Evolutionary conservation across 2,329 filamentous ascomycete species (phyloP), one percentile per base, ranked within the genome.

Genomic region (Sarocladium oryzae): DNA sequence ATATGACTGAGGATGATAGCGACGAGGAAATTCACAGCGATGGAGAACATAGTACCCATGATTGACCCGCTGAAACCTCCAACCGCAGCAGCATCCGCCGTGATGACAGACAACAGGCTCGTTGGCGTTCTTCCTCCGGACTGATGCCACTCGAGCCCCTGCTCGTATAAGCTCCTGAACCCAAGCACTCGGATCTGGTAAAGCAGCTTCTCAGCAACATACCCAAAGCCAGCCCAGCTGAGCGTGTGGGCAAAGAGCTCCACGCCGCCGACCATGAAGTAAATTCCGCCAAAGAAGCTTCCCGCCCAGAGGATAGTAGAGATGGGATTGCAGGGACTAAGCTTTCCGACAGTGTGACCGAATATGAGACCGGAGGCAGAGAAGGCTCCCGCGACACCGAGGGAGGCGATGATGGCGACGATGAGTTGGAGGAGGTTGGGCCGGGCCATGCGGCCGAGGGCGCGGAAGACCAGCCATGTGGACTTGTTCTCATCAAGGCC

Each of bases 371-470:
- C 63, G 40, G 66, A 64, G 1, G 56, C 63, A 0, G 66, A 66
- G 54, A 56, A 57, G 15, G 63, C 59, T 4, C 60, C 65, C 36
- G 60, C 63, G 56, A 53, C 15, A 33, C 30, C 10, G 36, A 48
- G 43, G 11, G 43, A 48, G 15, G 43, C 43, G 20, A 48, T 48
- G 28, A 48, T 33, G 26, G 43, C 43, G 24, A 96, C 80, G 23
- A 97, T 78, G 37, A 82, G 79, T 70, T 95, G 89, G 16, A 89
- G 93, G 70, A 88, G 91, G 61, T 83, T 84, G 16, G 89, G 91
- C 58, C 97, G 91, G 2, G 84, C 74, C 49, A 87, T 60, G 49
- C 89, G 89, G 60, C 92, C 86, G 5, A 71, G 67, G 18, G 77
- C 67, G 59, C 86, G 89, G 7, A 84, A 75, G 51, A 91, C 65